phyloP scores from a whole-genome alignment of 1,284 basidiomycete species.

The Puccinia coronata region DNA sequence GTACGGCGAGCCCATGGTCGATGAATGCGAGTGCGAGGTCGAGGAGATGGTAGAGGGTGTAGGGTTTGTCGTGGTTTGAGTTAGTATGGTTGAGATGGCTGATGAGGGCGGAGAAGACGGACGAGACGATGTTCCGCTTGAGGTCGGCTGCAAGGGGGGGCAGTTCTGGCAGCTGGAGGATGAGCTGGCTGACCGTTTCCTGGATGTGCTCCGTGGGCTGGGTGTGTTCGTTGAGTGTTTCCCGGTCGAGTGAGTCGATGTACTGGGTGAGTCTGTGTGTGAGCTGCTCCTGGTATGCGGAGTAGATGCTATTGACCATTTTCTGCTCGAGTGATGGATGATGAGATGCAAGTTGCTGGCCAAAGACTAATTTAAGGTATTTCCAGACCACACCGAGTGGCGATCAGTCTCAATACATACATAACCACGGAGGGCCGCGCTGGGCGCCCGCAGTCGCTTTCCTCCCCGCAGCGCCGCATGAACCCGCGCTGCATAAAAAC shows the following conservation, averaged over 20 bases:
- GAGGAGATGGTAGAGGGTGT: constrained; percentile 39
- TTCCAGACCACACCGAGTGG: no score
- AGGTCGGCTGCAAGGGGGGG: constrained; percentile 19
- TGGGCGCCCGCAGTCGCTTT: no score
- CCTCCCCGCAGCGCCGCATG: no score
- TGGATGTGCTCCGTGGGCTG: neutral
- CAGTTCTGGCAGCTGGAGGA: constrained; percentile 19
- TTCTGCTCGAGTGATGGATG: no score
- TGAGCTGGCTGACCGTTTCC: neutral
- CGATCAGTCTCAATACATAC: no score
- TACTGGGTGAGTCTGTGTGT: constrained; percentile 1
- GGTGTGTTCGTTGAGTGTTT: neutral
- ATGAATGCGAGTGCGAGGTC: constrained; percentile 27
- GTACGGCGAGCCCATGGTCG: constrained; percentile 13
- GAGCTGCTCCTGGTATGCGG: neutral
- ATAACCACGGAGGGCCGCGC: no score
- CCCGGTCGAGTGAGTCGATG: constrained; percentile 1
- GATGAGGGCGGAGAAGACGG: constrained; percentile 44
- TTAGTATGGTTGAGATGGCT: neutral
- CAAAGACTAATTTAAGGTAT: no score
- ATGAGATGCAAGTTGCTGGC: no score
- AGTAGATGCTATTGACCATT: neutral
- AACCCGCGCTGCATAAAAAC: no score
- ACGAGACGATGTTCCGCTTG: constrained; percentile 34
- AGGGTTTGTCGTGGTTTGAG: neutral